Evolutionary conservation across 805 yeast genomes (phyloP), one percentile per base, ranked within the genome.

Genomic region (Candida sanyiensis): DNA sequence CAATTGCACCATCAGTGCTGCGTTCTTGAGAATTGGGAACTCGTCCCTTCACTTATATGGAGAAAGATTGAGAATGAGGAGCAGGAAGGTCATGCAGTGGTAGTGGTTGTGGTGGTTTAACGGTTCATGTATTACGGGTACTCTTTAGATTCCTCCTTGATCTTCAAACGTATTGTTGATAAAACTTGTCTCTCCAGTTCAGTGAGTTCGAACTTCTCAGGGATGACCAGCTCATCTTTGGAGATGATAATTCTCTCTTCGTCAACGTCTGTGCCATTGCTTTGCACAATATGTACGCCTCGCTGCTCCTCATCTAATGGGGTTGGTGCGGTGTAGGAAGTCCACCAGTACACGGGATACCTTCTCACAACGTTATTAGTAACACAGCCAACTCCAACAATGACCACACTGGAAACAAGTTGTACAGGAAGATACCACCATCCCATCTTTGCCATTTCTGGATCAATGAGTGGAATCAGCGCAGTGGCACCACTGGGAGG

Each of bases 401-500:
- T 71, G 32, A 78, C 54, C 3, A 70, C 53, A 3, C 72, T 62
- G 4, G 73, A 64, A 1, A 77, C 61, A 3, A 80, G 41, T 39
- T 77, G 80, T 0, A 62, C 67, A 0, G 82, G 80, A 22, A 80
- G 49, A 48, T 70, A 77, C 75, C 79, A 74, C 86, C 86, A 80
- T 36, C 84, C 72, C 70, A 79, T 62, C 4, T 36, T 47, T 11
- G 74, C 53, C 5, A 77, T 59, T 7, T 50, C 45, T 1, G 52
- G 69, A 35, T 75, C 79, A 0, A 72, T 49, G 1, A 68, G 57
- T 0, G 85, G 83, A 6, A 80, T 56, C 26, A 80, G 50, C 0
- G 86, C 83, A 9, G 80, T 69, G 2, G 85, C 85, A 3, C 86
- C 86, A 1, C 80, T 77, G 0, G 86, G 86, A 0, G 86, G 86